A percentile compares a stretch with the other conserved stretches of the same genome.
These are phyloP conservation scores for Vitellaria paradoxa DNA, from an alignment of 179 eudicot species.

Conservation along the genomic window DNA sequence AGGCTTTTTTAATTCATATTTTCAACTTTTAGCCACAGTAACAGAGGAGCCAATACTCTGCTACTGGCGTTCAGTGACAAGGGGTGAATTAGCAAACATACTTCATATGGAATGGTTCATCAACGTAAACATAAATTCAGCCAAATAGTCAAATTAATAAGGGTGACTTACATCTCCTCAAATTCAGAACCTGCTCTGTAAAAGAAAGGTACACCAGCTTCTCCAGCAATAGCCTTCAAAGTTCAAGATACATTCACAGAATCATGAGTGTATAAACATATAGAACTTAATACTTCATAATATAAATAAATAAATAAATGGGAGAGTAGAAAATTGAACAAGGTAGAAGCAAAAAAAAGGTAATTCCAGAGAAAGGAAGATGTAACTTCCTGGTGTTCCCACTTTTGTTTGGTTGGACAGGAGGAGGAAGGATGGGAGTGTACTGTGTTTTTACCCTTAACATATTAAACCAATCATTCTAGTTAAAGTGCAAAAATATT, in stretches of 20 bases:
- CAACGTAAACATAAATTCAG: neutral
- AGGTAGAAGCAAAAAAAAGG: neutral
- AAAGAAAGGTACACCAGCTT: conserved; percentile 99
- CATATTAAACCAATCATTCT: neutral
- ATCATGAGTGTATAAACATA: conserved; percentile 4
- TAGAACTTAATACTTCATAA: neutral
- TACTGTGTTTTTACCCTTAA: neutral
- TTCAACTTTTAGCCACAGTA: neutral
- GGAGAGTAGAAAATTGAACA: no score
- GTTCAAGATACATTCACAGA: conserved; percentile 20
- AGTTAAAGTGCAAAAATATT: neutral
- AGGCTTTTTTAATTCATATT: neutral
- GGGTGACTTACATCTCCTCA: conserved; percentile 85
- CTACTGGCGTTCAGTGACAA: neutral
- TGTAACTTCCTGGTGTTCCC: neutral
- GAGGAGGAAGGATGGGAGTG: neutral
- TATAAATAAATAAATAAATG: neutral
- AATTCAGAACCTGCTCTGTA: conserved; percentile 98
- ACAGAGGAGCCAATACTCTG: neutral
- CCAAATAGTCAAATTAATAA: neutral
- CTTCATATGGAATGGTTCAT: no score
- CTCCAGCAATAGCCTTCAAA: conserved; percentile 96
- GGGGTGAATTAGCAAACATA: neutral
- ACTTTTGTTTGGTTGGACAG: neutral
- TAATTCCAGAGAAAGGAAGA: neutral